Conservation (phyloP, 176 grass and related monocot species). For the Thinopyrum elongatum region DNA sequence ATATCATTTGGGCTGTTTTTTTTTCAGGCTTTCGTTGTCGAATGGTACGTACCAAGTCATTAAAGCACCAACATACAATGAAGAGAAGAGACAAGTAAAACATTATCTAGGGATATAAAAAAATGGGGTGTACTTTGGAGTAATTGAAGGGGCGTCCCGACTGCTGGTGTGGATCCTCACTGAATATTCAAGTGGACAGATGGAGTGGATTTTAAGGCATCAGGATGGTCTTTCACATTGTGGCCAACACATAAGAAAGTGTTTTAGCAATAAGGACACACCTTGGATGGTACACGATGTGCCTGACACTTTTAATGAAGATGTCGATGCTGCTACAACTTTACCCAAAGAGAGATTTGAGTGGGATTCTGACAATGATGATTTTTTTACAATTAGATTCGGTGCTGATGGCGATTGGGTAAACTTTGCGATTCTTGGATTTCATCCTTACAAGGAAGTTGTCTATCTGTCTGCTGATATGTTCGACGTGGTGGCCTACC, state of each 20-base stretch:
- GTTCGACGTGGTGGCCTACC: neutral
- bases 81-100: neutral
- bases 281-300: neutral
- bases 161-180: neutral
- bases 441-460: conserved; percentile 10
- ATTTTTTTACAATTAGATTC: neutral
- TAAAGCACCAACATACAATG: neutral
- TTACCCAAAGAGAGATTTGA: neutral
- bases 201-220: neutral
- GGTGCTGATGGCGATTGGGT: neutral
- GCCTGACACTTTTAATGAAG: too few species aligned
- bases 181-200: neutral
- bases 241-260: neutral
- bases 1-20: neutral
- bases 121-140: neutral
- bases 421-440: neutral
- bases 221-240: neutral
- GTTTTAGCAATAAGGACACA: neutral
- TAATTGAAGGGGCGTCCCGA: neutral
- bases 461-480: neutral
- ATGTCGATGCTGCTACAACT: neutral
- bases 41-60: neutral
- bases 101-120: neutral
- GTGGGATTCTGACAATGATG: conserved; percentile 27
- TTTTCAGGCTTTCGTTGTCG: neutral